Conservation (phyloP, 306 rosid genomes). For the Geum urbanum region DNA sequence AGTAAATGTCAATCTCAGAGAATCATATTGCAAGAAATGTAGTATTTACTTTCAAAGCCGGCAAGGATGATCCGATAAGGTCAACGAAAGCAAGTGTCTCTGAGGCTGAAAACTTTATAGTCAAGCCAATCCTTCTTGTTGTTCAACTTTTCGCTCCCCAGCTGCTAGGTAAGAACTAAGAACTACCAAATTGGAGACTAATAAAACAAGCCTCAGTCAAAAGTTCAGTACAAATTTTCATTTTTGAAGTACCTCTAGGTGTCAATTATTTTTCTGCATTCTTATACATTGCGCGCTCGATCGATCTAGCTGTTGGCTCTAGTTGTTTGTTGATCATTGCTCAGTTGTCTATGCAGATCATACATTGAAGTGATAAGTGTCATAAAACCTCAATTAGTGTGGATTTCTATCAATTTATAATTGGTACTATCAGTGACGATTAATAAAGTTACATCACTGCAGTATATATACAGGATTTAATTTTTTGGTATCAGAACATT, state of each 20-base stretch:
- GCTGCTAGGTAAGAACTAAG: neutral
- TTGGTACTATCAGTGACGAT: too few species aligned
- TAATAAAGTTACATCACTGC: too few species aligned
- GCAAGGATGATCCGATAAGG: slow-evolving; percentile 8
- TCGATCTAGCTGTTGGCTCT: too few species aligned
- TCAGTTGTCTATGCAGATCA: too few species aligned
- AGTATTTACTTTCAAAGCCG: slow-evolving; percentile 5
- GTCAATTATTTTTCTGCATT: too few species aligned
- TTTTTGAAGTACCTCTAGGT: neutral
- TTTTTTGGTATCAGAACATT: neutral
- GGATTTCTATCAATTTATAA: too few species aligned
- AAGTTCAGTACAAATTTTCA: neutral
- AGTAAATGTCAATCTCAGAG: slow-evolving; percentile 3
- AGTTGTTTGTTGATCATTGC: too few species aligned
- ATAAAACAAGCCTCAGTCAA: neutral
- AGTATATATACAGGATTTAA: neutral
- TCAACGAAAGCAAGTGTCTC: neutral
- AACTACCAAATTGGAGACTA: neutral
- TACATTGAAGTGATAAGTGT: too few species aligned
- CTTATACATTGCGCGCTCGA: neutral
- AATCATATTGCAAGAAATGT: neutral
- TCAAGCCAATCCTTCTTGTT: neutral
- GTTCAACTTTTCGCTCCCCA: neutral
- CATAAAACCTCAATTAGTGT: too few species aligned
- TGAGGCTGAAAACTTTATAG: neutral